Percentiles rank a stretch among this genome's conserved stretches.
These are phyloP conservation scores for Solanum raphanifolium DNA, from an alignment of 257 asterid species.

Conservation along the genomic window DNA sequence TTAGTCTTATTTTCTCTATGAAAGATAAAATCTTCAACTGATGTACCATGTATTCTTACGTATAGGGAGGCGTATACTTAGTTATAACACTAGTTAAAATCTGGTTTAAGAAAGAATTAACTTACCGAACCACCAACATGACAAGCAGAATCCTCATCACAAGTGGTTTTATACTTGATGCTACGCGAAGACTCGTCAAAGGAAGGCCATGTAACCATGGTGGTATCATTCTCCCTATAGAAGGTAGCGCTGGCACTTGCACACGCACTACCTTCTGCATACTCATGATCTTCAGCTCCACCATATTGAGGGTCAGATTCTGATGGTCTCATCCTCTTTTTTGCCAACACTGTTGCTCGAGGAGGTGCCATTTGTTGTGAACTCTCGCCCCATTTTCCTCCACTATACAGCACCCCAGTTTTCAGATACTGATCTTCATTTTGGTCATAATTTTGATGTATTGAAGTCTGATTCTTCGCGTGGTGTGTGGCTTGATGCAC, in stretches of 20 bases:
- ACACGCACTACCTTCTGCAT: conserved; percentile 20
- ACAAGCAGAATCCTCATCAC: conserved; percentile 47
- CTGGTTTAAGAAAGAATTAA: not conserved
- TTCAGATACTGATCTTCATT: not conserved
- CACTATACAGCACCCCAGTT: not conserved
- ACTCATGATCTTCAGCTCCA: not conserved
- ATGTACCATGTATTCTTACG: not conserved
- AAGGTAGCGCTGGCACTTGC: conserved; percentile 43
- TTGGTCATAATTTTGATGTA: not conserved
- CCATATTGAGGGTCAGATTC: conserved; percentile 15
- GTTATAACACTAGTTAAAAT: not conserved
- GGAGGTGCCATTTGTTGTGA: not conserved
- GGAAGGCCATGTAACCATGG: conserved; percentile 47
- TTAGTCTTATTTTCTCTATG: not conserved
- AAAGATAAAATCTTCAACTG: not conserved
- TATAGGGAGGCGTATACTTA: not conserved
- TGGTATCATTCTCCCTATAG: conserved; percentile 27
- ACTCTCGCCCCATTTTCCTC: conserved; percentile 5
- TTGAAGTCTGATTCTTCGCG: not conserved
- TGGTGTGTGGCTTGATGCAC: conserved; percentile 39
- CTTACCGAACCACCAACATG: conserved; percentile 33
- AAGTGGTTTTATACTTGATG: conserved; percentile 25
- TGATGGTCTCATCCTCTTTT: conserved; percentile 22
- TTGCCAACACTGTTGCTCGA: not conserved
- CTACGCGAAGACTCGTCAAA: conserved; percentile 34